A percentile compares a stretch with the other conserved stretches of the same genome.
These are phyloP conservation scores for Metschnikowia lachancei DNA, from an alignment of 805 yeast genomes.

Conservation along the genomic window DNA sequence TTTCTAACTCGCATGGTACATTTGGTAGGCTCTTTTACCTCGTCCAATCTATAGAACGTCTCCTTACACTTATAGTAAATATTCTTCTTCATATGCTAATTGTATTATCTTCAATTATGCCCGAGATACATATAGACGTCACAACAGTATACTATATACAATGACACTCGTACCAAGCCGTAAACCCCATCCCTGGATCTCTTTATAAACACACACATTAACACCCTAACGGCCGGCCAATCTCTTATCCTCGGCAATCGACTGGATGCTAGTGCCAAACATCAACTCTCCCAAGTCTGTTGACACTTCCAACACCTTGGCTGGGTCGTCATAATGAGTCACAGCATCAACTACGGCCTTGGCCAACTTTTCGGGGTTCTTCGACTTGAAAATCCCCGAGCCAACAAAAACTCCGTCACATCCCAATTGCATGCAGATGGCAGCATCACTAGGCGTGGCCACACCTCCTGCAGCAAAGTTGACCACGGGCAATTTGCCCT, in stretches of 20 bases:
- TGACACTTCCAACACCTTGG: conserved; percentile 58
- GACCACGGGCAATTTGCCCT: conserved; percentile 73
- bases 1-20: too few species aligned
- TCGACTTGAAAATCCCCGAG: conserved; percentile 74
- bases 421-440: conserved; percentile 77
- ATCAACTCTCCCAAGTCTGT: conserved; percentile 72
- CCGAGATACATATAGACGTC: too few species aligned
- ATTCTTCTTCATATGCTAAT: too few species aligned
- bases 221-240: conserved; percentile 16
- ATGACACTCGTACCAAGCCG: too few species aligned
- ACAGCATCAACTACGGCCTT: conserved; percentile 78
- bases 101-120: too few species aligned
- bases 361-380: conserved; percentile 70
- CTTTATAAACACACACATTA: too few species aligned
- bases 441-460: conserved; percentile 87
- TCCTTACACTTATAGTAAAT: too few species aligned
- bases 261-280: conserved; percentile 64
- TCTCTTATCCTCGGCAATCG: conserved; percentile 15
- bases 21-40: too few species aligned
- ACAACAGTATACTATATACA: too few species aligned
- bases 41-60: too few species aligned
- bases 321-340: conserved; percentile 63
- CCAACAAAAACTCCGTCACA: conserved; percentile 78
- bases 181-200: too few species aligned
- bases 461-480: conserved; percentile 89